phyloP scores from a whole-genome alignment of 805 yeast species.

The Candida tammaniensis region DNA sequence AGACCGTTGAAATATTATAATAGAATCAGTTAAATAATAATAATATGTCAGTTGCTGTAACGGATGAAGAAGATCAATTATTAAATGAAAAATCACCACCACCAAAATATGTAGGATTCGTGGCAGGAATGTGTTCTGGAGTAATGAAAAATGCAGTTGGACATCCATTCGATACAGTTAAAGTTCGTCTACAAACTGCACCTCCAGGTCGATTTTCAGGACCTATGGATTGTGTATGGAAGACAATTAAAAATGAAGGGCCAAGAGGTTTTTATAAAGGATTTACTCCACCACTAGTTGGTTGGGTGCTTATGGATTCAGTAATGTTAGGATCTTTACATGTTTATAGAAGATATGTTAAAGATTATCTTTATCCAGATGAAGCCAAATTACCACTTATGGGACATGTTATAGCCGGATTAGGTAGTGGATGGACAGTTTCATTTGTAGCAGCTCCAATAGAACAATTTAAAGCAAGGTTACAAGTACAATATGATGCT shows the following conservation, averaged over 20 bases:
- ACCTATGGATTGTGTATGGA: slow-evolving; percentile 74
- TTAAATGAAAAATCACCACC: slow-evolving; percentile 27
- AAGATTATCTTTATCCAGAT: slow-evolving; percentile 61
- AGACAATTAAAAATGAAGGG: slow-evolving; percentile 76
- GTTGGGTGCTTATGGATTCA: slow-evolving; percentile 93
- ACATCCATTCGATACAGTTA: slow-evolving; percentile 89
- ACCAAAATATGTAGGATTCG: slow-evolving; percentile 66
- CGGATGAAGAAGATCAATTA: slow-evolving; percentile 26
- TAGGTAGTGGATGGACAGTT: slow-evolving; percentile 91
- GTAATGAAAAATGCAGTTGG: slow-evolving; percentile 86
- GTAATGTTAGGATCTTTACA: slow-evolving; percentile 87
- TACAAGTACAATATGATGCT: slow-evolving; percentile 88
- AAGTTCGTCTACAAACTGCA: slow-evolving; percentile 75
- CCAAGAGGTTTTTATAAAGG: slow-evolving; percentile 80
- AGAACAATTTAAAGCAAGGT: slow-evolving; percentile 82
- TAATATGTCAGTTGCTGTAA: slow-evolving; percentile 27
- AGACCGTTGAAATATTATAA: slow-evolving; percentile 2
- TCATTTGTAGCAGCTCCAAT: slow-evolving; percentile 95
- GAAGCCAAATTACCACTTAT: slow-evolving; percentile 62
- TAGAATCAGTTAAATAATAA: too few relatives aligned
- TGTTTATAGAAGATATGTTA: slow-evolving; percentile 65
- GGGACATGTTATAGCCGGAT: slow-evolving; percentile 72
- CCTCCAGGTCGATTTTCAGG: slow-evolving; percentile 65
- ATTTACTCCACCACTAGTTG: slow-evolving; percentile 87
- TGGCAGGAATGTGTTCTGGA: slow-evolving; percentile 88